Evolutionary conservation across 2,329 filamentous ascomycete species (phyloP).

Genomic region (Emergomyces africanus): DNA sequence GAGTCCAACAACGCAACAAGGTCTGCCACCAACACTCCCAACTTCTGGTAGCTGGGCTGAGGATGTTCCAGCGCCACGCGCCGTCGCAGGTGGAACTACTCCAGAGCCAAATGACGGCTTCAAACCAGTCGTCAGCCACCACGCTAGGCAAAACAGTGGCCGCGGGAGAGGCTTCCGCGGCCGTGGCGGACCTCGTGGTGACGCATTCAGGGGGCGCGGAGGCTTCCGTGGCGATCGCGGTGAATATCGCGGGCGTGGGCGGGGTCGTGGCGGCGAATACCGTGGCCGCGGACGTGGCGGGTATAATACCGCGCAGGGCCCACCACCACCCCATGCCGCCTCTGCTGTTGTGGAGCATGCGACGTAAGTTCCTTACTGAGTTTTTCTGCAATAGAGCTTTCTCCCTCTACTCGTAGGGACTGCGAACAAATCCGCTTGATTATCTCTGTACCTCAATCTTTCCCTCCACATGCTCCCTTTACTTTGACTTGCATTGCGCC

Average conservation of each 20-base stretch:
- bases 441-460: background rate
- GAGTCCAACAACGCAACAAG: slow-evolving; percentile 50
- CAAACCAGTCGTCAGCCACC: slow-evolving; percentile 20
- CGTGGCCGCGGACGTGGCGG: slow-evolving; percentile 24
- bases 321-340: background rate
- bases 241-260: slow-evolving; percentile 25
- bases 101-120: slow-evolving; percentile 19
- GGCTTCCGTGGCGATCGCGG: slow-evolving; percentile 19
- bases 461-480: background rate
- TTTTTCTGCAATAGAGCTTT: no score
- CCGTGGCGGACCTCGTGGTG: slow-evolving; percentile 21
- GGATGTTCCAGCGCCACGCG: slow-evolving; percentile 49
- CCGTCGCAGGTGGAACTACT: slow-evolving; percentile 9
- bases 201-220: slow-evolving; percentile 24
- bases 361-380: background rate
- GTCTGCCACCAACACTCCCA: slow-evolving; percentile 1
- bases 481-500: background rate
- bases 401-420: background rate
- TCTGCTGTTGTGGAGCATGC: background rate
- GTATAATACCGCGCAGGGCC: background rate
- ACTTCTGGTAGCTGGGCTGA: slow-evolving; percentile 57
- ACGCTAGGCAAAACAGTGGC: slow-evolving; percentile 23
- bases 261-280: slow-evolving; percentile 20
- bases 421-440: background rate
- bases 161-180: slow-evolving; percentile 24